Evolutionary conservation across 345 rosid genomes (phyloP).

Genomic region (Gossypium mustelinum): DNA sequence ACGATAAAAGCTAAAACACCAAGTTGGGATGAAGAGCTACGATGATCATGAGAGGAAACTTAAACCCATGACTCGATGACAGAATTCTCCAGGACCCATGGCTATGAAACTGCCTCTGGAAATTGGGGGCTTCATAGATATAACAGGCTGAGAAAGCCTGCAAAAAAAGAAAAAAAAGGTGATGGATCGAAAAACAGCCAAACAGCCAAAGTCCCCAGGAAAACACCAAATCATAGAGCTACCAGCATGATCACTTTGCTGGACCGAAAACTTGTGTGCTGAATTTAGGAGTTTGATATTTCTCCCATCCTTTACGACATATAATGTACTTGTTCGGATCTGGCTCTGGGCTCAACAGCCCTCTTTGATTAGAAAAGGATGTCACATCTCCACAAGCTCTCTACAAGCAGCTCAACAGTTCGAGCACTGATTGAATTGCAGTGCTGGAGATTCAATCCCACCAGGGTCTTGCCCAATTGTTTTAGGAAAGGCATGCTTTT

Average conservation of each 20-base stretch:
- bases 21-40: not conserved
- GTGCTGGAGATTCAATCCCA: conserved; percentile 63
- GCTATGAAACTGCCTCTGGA: conserved; percentile 30
- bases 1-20: conserved; percentile 28
- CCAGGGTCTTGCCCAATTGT: conserved; percentile 44
- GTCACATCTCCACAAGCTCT: conserved; percentile 66
- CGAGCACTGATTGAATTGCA: conserved; percentile 54
- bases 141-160: conserved; percentile 56
- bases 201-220: conserved; percentile 27
- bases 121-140: conserved; percentile 24
- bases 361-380: conserved; percentile 40
- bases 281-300: conserved; percentile 21
- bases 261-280: conserved; percentile 29
- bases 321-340: not conserved
- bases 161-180: conserved; percentile 22
- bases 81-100: conserved; percentile 32
- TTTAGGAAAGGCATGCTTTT: conserved; percentile 38
- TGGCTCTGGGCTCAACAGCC: conserved; percentile 1
- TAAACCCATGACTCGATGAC: conserved; percentile 32
- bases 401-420: conserved; percentile 40
- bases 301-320: not conserved
- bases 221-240: conserved; percentile 36
- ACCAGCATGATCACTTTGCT: conserved; percentile 8
- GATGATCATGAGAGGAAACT: conserved; percentile 18
- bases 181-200: not conserved